Base-by-base conservation (phyloP, 2,329 filamentous ascomycete species). In the Drechmeria coniospora region DNA sequence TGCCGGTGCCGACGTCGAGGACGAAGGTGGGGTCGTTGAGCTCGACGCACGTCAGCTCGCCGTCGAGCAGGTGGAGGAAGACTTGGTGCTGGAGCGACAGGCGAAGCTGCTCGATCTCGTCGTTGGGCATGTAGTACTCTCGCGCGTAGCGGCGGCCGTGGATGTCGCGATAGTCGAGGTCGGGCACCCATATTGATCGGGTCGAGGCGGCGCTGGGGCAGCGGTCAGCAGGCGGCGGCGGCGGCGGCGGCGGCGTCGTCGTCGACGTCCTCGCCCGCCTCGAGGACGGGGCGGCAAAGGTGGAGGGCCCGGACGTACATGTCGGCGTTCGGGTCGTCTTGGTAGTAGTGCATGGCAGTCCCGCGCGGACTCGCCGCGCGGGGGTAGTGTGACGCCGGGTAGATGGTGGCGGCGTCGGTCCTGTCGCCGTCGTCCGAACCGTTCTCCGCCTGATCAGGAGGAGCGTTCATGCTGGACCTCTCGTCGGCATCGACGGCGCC, bases 121-220 rank as follows among this genome's bases (percentile, higher is more conserved):
- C 74, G 45, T 75, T 76, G 10, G 74, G 74, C 61, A 77, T 73
- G 45, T 60, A 71, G 41, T 76, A 78, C 19, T 60, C 58, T 19
- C 65, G 57, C 41, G 74, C 73, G 43, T 72, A 74, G 37, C 74
- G 61, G 14, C 74, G 66, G 23, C 62, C 68, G 48, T 78, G 65
- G 35, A 77, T 70, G 34, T 65, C 54, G 30, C 68, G 55, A 36
- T 67, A 65, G 42, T 71, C 62, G 18, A 76, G 54, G 35, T 65
- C 61, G 32, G 53, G 47, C 22, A 57, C 58, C 42, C 57, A 61
- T 27, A 65, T 43, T n/a, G 61, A 65, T 26, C 59, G 51, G 12
- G 61, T 65, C 9, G 61, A 59, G 2, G 55, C 53, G 32, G 50
- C 51, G 30, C 56, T 59, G 28, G 17, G 26, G 20, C 6, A 8